Percentiles rank a stretch among this genome's conserved stretches.
phyloP scores from a whole-genome alignment of 139 green algal species.

The Picochlorum sp. region DNA sequence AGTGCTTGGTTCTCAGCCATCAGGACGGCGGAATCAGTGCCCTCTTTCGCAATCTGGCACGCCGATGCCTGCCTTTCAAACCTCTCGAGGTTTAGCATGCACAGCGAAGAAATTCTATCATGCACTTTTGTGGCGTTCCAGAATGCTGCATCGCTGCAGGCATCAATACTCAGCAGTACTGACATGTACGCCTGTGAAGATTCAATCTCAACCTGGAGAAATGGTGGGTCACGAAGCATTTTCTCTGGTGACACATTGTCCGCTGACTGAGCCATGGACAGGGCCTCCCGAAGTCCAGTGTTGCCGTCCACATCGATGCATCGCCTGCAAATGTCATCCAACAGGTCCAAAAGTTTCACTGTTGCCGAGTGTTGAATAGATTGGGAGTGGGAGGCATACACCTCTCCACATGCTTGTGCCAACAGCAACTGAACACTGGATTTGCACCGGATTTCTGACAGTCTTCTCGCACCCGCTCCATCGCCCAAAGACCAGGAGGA shows the following conservation, averaged over 20 bases:
- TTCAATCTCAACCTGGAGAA: slow-evolving; percentile 88
- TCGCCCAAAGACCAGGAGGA: slow-evolving; percentile 44
- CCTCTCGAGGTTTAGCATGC: slow-evolving; percentile 54
- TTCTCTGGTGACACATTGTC: slow-evolving; percentile 38
- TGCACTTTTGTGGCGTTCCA: slow-evolving; percentile 11
- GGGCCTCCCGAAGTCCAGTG: slow-evolving; percentile 39
- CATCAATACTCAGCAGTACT: slow-evolving; percentile 32
- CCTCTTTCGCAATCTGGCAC: slow-evolving; percentile 11
- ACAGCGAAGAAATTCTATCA: slow-evolving; percentile 50
- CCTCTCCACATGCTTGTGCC: slow-evolving; percentile 46
- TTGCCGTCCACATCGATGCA: slow-evolving; percentile 62
- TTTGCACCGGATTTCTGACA: slow-evolving; percentile 63
- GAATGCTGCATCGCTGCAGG: slow-evolving; percentile 16
- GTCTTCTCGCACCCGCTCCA: slow-evolving; percentile 62
- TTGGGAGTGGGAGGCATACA: slow-evolving; percentile 43
- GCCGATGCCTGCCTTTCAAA: slow-evolving; percentile 38
- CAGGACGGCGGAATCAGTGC: slow-evolving; percentile 14
- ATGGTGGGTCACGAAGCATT: slow-evolving; percentile 76
- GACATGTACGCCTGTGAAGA: slow-evolving; percentile 74
- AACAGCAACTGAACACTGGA: slow-evolving; percentile 81
- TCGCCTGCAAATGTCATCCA: slow-evolving; percentile 53
- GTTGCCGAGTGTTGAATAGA: slow-evolving; percentile 29
- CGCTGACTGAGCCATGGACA: slow-evolving; percentile 57
- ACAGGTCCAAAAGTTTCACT: slow-evolving; percentile 50
- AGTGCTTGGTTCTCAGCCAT: slow-evolving; percentile 55